Conservation (phyloP, 768 basidiomycete genomes). For the Kwoniella dendrophila region DNA sequence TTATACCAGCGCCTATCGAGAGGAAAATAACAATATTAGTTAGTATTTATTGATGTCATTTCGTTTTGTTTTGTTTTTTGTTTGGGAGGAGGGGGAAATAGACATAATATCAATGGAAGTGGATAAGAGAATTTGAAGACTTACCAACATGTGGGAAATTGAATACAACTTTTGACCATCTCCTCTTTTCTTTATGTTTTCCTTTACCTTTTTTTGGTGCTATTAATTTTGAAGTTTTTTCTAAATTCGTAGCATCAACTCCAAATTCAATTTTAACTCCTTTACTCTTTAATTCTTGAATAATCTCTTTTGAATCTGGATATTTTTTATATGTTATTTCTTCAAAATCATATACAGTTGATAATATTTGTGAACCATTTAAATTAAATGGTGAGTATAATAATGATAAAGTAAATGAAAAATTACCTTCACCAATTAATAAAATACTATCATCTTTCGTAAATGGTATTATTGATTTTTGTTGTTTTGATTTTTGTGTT, state of each 20-base stretch:
- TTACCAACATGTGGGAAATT: slow-evolving; percentile 95
- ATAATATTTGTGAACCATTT: slow-evolving; percentile 70
- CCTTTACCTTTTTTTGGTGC: too few relatives aligned
- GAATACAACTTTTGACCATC: slow-evolving; percentile 81
- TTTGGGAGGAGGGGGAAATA: too few relatives aligned
- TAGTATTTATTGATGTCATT: too few relatives aligned
- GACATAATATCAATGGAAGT: too few relatives aligned
- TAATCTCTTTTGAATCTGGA: slow-evolving; percentile 65
- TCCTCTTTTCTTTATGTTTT: slow-evolving; percentile 59
- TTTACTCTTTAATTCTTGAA: slow-evolving; percentile 62
- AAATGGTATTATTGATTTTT: slow-evolving; percentile 40
- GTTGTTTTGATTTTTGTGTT: too few relatives aligned
- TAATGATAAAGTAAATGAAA: slow-evolving; percentile 83
- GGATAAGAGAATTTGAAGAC: slow-evolving; percentile 42
- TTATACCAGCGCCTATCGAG: slow-evolving; percentile 66
- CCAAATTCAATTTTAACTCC: slow-evolving; percentile 76
- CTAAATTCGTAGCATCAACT: slow-evolving; percentile 80
- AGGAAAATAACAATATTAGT: too few relatives aligned
- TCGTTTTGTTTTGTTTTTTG: too few relatives aligned
- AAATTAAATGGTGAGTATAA: slow-evolving; percentile 62
- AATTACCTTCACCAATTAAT: slow-evolving; percentile 88
- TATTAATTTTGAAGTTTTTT: too few relatives aligned
- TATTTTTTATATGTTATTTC: slow-evolving; percentile 78
- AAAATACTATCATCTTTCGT: slow-evolving; percentile 55
- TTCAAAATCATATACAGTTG: slow-evolving; percentile 83